phyloP scores from a whole-genome alignment of 805 yeast species.

The Clavispora santaluciae region DNA sequence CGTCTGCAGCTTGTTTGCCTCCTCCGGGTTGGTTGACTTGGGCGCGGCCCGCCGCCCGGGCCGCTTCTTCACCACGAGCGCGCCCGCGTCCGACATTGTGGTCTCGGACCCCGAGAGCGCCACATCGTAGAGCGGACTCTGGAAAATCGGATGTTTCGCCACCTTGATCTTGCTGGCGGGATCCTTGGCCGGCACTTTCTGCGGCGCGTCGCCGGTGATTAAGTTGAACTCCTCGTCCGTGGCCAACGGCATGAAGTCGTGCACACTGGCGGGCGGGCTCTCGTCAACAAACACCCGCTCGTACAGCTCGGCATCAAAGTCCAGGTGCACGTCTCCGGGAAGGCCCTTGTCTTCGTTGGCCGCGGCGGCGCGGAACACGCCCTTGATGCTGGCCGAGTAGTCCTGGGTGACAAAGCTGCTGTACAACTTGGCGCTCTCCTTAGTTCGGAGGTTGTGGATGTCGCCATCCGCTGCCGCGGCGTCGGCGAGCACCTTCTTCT shows the following conservation, averaged over 20 bases:
- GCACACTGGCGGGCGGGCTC: conserved; percentile 19
- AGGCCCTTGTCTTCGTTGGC: conserved; percentile 10
- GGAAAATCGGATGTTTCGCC: conserved; percentile 37
- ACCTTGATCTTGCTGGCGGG: conserved; percentile 14
- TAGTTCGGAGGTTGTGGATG: conserved; percentile 10
- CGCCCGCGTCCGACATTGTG: conserved; percentile 16
- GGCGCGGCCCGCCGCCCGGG: conserved; percentile 35
- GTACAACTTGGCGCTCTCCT: conserved; percentile 26
- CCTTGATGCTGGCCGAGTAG: conserved; percentile 27
- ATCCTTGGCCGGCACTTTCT: conserved; percentile 20
- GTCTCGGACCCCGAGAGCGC: conserved; percentile 40
- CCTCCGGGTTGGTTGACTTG: conserved; percentile 14
- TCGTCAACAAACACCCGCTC: conserved; percentile 7
- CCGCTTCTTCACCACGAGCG: conserved; percentile 24
- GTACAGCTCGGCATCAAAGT: conserved; percentile 10
- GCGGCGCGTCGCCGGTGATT: conserved; percentile 36
- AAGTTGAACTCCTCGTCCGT: conserved; percentile 34
- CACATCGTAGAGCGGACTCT: conserved; percentile 33
- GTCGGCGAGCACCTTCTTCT: conserved; percentile 20
- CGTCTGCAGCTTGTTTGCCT: conserved; percentile 18
- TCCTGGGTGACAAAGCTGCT: conserved; percentile 25
- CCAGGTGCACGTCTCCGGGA: conserved; percentile 3
- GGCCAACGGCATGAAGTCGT: conserved; percentile 40
- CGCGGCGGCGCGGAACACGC: conserved; percentile 16
- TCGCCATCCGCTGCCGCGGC: conserved; percentile 12